Conservation (phyloP, 176 grass and related monocot species). For the Eragrostis nindensis region DNA sequence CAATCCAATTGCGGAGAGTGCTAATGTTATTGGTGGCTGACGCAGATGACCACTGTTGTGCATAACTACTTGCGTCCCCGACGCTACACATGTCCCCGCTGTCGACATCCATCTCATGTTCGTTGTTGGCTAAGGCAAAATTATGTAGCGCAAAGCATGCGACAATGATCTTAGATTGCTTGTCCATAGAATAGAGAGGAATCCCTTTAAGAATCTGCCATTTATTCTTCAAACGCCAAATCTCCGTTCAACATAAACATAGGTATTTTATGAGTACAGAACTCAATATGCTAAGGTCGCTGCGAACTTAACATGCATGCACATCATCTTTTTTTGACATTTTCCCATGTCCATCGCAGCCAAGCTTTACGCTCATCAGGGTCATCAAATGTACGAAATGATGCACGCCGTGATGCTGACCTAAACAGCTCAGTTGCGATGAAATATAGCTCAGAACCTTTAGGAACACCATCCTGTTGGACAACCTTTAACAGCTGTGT, state of each 20-base stretch:
- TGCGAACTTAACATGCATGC: too few relatives aligned
- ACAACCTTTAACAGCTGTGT: background rate
- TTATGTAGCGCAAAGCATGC: background rate
- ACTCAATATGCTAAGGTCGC: background rate
- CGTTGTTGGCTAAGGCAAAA: background rate
- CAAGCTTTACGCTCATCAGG: background rate
- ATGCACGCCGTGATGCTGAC: background rate
- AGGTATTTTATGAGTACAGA: too few relatives aligned
- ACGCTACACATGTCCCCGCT: too few relatives aligned
- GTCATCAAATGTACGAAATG: background rate
- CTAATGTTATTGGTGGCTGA: background rate
- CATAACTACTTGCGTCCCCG: background rate
- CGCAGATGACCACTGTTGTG: too few relatives aligned
- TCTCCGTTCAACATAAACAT: background rate
- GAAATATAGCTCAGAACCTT: background rate
- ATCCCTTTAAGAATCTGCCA: too few relatives aligned
- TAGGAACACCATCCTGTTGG: background rate
- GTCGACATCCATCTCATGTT: too few relatives aligned
- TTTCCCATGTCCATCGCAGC: background rate
- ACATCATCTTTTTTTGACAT: background rate
- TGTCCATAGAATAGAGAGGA: too few relatives aligned
- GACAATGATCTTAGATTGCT: background rate
- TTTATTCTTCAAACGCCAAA: background rate
- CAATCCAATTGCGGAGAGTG: too few relatives aligned
- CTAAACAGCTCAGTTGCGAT: slow-evolving; percentile 3